Evolutionary conservation across 306 rosid genomes (phyloP).

Genomic region (Dalbergia cultrata): DNA sequence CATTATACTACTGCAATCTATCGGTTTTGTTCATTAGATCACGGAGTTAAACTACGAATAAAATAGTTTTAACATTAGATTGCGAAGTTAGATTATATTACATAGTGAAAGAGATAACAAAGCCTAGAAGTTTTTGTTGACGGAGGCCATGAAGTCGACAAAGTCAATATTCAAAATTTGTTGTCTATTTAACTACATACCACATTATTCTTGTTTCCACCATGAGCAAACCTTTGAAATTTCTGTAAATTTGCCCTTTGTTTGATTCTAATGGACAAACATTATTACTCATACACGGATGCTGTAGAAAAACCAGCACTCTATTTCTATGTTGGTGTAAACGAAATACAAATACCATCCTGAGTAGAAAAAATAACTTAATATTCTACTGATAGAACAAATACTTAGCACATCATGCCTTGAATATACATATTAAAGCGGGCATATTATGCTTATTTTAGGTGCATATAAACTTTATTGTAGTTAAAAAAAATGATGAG

Average conservation of each 20-base stretch:
- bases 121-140: too few species aligned
- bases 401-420: too few species aligned
- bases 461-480: neutral
- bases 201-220: neutral
- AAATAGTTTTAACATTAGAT: neutral
- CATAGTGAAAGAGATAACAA: neutral
- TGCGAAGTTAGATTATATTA: neutral
- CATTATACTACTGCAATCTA: neutral
- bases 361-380: too few species aligned
- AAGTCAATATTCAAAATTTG: neutral
- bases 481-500: neutral
- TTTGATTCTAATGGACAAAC: neutral
- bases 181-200: neutral
- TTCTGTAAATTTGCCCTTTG: neutral
- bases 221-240: neutral
- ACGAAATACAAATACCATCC: too few species aligned
- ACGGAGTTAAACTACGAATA: neutral
- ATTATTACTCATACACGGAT: neutral
- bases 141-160: neutral
- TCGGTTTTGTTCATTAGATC: neutral
- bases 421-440: too few species aligned
- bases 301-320: neutral
- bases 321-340: neutral
- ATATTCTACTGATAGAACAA: too few species aligned
- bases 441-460: too few species aligned